These are phyloP conservation scores for Fusarium xylarioides DNA, from an alignment of 2,329 filamentous ascomycete genomes.

Conservation along the genomic window DNA sequence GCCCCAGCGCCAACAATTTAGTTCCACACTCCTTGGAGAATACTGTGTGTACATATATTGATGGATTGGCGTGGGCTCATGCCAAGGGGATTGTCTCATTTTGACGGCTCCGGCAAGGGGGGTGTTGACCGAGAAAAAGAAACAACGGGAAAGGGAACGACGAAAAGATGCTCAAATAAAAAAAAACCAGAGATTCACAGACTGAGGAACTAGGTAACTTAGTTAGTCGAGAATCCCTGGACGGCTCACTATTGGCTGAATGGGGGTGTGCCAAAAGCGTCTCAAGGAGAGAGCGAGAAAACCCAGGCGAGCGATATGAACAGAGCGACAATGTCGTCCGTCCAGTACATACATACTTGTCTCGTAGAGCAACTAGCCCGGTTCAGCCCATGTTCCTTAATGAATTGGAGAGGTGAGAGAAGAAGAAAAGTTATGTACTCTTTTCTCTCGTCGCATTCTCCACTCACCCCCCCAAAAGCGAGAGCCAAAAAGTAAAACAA, in stretches of 20 bases:
- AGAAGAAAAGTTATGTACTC: slow-evolving; percentile 9
- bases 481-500: slow-evolving; percentile 26
- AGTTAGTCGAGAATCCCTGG: slow-evolving; percentile 7
- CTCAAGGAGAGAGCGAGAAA: background rate
- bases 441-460: slow-evolving; percentile 22
- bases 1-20: slow-evolving; percentile 1
- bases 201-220: background rate
- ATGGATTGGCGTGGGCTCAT: slow-evolving; percentile 41
- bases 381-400: background rate
- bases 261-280: slow-evolving; percentile 5
- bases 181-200: background rate
- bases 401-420: slow-evolving; percentile 12
- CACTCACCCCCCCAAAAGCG: slow-evolving; percentile 10
- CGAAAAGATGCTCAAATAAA: background rate
- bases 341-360: slow-evolving; percentile 6
- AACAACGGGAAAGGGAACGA: background rate
- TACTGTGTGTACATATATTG: background rate
- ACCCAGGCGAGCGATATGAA: background rate
- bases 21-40: slow-evolving; percentile 20
- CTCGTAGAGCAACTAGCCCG: slow-evolving; percentile 9
- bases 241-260: slow-evolving; percentile 3
- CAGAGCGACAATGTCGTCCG: background rate
- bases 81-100: slow-evolving; percentile 41
- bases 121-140: slow-evolving; percentile 15
- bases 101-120: slow-evolving; percentile 31